phyloP scores from a whole-genome alignment of 179 eudicot species.

The Heliamphora pulchella region DNA sequence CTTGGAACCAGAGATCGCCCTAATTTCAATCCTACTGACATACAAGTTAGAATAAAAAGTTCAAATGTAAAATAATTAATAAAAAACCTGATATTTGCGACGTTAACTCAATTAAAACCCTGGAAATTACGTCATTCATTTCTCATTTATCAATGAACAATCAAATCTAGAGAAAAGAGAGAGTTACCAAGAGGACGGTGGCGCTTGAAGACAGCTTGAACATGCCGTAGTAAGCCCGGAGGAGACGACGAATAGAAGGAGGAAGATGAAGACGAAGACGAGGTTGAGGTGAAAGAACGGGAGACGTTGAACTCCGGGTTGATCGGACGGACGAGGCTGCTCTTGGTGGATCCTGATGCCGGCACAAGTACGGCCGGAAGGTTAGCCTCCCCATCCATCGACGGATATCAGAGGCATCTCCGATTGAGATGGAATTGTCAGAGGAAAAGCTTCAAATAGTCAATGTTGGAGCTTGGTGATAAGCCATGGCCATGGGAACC shows the following conservation, averaged over 20 bases:
- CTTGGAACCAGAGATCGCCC: constrained; percentile 4
- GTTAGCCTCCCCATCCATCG: constrained; percentile 71
- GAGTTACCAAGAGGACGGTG: constrained; percentile 70
- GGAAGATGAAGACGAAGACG: constrained; percentile 39
- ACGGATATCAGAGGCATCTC: constrained; percentile 42
- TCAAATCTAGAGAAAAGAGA: constrained; percentile 3
- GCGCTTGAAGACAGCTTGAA: constrained; percentile 86
- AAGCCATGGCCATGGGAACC: neutral
- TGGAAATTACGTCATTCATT: neutral
- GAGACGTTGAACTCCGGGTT: constrained; percentile 25
- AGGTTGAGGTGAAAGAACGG: constrained; percentile 27
- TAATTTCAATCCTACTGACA: constrained; percentile 5
- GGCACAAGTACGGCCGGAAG: constrained; percentile 44
- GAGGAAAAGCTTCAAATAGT: constrained; percentile 15
- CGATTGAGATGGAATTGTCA: constrained; percentile 14
- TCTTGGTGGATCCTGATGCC: constrained; percentile 11
- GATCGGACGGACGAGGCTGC: constrained; percentile 33
- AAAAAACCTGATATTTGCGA: neutral
- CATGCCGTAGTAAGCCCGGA: constrained; percentile 56
- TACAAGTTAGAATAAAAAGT: neutral
- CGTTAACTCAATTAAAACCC: neutral
- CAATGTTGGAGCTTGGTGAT: neutral
- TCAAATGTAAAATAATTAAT: neutral
- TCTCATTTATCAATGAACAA: neutral
- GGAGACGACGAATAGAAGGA: constrained; percentile 44